phyloP scores from a whole-genome alignment of 2,329 filamentous ascomycete genomes.

The Massarina eburnea region DNA sequence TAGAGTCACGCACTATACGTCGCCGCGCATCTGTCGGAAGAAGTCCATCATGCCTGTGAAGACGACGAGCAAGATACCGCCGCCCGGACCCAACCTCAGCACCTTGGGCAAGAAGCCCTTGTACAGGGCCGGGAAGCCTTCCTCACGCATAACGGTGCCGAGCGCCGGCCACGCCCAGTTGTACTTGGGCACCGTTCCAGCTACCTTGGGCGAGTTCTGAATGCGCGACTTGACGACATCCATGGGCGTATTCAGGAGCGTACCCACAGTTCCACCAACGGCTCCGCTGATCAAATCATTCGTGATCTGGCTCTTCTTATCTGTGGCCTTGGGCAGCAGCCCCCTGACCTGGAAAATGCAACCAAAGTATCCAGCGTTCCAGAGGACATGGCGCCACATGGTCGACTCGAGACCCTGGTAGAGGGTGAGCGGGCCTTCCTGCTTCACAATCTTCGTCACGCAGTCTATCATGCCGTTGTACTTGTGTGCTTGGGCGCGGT shows the following conservation, averaged over 20 bases:
- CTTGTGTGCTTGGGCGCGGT: constrained; percentile 87
- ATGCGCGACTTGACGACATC: constrained; percentile 98
- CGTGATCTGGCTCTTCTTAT: constrained; percentile 76
- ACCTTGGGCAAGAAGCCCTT: constrained; percentile 99
- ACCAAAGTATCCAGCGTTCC: constrained; percentile 97
- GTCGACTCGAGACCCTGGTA: constrained; percentile 98
- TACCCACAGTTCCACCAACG: constrained; percentile 87
- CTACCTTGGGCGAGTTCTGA: constrained; percentile 84
- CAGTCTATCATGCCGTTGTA: constrained; percentile 83
- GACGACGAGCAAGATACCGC: constrained; percentile 77
- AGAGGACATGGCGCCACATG: constrained; percentile 90
- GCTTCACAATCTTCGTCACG: constrained; percentile 76
- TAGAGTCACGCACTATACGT: constrained; percentile 12
- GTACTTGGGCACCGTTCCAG: constrained; percentile 87
- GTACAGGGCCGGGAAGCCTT: constrained; percentile 89
- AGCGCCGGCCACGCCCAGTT: constrained; percentile 96
- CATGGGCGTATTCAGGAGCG: constrained; percentile 91
- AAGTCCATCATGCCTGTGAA: constrained; percentile 92
- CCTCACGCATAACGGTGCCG: constrained; percentile 85
- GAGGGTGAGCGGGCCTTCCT: constrained; percentile 82
- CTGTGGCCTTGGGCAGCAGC: constrained; percentile 77
- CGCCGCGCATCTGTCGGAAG: constrained; percentile 70
- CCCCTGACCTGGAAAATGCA: constrained; percentile 96
- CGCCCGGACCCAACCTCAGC: constrained; percentile 70
- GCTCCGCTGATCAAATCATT: constrained; percentile 88